Evolutionary conservation across 495 filamentous ascomycete species (phyloP), one percentile per base, ranked within the genome.

Genomic region (Tuber microsphaerosporum): DNA sequence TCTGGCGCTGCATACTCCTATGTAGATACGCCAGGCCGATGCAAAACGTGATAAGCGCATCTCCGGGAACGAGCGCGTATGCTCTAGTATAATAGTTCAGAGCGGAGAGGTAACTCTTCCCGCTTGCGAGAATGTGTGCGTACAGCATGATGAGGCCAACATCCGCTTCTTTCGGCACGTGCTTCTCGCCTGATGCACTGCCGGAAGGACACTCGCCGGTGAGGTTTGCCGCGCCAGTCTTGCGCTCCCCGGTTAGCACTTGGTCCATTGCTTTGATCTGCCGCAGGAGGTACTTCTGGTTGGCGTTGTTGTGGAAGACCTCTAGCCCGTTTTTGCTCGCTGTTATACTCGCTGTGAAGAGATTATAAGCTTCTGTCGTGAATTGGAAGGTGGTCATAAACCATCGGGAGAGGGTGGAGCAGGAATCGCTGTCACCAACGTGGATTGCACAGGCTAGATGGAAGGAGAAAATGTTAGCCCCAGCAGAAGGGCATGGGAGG

Each of bases 31-130:
- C 90, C 42, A 96, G 87, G 2, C 87, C 90, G 19, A 91, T 86
- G 75, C 85, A 88, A 42, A 99, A 89, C 78, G 92, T 91, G 75
- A 97, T 88, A 65, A 90, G 87, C 7, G 90, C 87, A 80, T 97
- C 96, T 22, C 88, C 78, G 3, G 92, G 92, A 79, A 93, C 90
- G 0, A 97, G 83, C 0, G 92, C 90, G 70, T 92, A 91, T 7
- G 94, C 96, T 65, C 95, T 92, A 76, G 92, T 90, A 79, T 97
- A 96, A 85, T 97, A 98, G 75, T 94, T 94, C 37, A 99, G 85
- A 2, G 96, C 92, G 65, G 91, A 91, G 3, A 88, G 86, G 85
- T 95, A 95, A 76, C 90, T 92, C 75, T 89, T 92, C 12, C 91
- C 91, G 12, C 89, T 88, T 80, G 92, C 92, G 31, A 97, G 86